A percentile compares a stretch with the other conserved stretches of the same genome.
phyloP scores from a whole-genome alignment of 2,329 filamentous ascomycete species.

The Cercospora zeina region DNA sequence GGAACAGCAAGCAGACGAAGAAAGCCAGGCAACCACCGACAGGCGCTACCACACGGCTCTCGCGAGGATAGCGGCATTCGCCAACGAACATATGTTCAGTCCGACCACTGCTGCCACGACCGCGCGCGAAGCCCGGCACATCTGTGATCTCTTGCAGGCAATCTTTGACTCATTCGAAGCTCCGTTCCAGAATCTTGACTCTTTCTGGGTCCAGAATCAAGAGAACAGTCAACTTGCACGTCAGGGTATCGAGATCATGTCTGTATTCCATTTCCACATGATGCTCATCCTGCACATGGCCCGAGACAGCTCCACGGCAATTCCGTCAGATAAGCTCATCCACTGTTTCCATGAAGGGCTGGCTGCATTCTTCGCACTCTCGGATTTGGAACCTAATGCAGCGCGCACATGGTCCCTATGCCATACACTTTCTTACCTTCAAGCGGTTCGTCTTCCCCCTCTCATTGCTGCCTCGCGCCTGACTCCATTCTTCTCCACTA shows the following conservation, averaged over 20 bases:
- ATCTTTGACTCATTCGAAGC: not conserved
- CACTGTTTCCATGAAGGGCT: not conserved
- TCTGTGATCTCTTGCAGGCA: not conserved
- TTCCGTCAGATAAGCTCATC: not conserved
- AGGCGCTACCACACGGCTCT: not conserved
- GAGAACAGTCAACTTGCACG: not conserved
- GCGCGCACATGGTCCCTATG: not conserved
- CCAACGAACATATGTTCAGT: not conserved
- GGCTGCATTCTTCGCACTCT: not conserved
- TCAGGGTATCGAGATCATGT: not conserved
- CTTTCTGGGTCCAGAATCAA: not conserved
- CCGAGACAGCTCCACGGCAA: not conserved
- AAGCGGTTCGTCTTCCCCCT: not conserved
- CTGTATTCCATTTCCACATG: not conserved
- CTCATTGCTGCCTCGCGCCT: not conserved
- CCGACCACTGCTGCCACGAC: not conserved
- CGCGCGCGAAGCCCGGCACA: not conserved
- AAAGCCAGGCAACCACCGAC: not conserved
- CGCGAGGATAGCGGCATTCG: not conserved
- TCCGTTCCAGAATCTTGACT: not conserved
- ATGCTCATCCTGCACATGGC: not conserved
- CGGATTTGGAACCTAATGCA: not conserved
- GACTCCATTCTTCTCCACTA: not conserved
- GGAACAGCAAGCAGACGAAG: not conserved
- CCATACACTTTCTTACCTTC: not conserved